Evolutionary conservation across 2,329 filamentous ascomycete species (phyloP), one percentile per base, ranked within the genome.

Genomic region (Penicillium olsonii): DNA sequence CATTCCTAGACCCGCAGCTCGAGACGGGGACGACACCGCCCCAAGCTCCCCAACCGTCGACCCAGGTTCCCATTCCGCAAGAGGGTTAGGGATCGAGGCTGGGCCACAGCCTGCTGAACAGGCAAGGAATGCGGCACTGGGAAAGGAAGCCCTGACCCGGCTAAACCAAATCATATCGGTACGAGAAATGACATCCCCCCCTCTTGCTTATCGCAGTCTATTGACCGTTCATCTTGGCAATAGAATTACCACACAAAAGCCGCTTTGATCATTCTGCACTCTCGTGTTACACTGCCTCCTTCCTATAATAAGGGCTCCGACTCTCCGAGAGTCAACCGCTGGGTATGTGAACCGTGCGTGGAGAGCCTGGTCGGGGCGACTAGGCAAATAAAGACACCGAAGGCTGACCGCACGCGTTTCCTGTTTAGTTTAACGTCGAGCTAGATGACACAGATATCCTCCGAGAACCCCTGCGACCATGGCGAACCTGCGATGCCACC

Each of bases 151-250:
- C 5, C 74, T 87, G 68, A 84, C 81, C 73, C 94, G 94, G 76
- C 79, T 96, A 60, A 94, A 95, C 70, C 91, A 96, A 74, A 94
- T 97, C 65, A 86, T 96, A 63, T 90, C 94, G 82, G 91, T 95
- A 76, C 54, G 74, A 37, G 26, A 27, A 22, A 34, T 14, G 24
- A 35, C 20, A 31, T 33, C 22, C 19, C 22, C 12, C 46, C 41
- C 43, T n/a, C 35, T 22, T 24, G 20, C 17, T 22, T 41, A 40
- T 14, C 26, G 5, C 50, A 54, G 50, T 15, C 37, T 20, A 56
- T 67, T 68, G 59, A 65, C 57, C 19, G 12, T 63, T 27, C 11
- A 48, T 38, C 5, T 42, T 29, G 9, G 8, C 10, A 46, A 12
- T 64, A 96, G 91, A 96, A 96, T 68, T 94, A 95, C 72, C 89